Evolutionary conservation across 345 rosid genomes (phyloP), one percentile per base, ranked within the genome.

Genomic region (Salix koriyanagi): DNA sequence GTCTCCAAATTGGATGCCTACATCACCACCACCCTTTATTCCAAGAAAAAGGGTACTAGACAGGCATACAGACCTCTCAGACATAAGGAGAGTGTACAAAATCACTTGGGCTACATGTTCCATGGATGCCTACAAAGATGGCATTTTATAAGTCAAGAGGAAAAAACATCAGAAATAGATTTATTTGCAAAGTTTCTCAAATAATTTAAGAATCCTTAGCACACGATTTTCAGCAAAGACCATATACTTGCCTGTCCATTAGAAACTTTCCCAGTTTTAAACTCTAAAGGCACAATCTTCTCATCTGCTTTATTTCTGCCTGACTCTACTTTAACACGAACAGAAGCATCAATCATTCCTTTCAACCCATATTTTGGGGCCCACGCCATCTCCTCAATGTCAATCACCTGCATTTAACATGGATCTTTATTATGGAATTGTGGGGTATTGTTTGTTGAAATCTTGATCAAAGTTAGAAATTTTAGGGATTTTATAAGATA

Each of bases 301-400:
- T 90, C 96, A 65, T 75, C 46, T 52, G 39, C 77, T 78, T 76
- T 88, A 79, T 84, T 77, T 81, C 79, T 79, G 64, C 76, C 80
- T 73, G 94, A 81, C 81, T 87, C 86, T 74, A 90, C 86, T 80
- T 64, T 80, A 71, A 93, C 93, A 84, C 88, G 87, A 64, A 96
- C 79, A 72, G 98, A 93, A 84, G 96, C 99, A 88, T 96, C 99
- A 61, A 96, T 87, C 87, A 90, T 92, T 79, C 99, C 99, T 84
- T 96, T 96, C 82, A 96, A 82, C 70, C 99, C 99, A 88, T 93
- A 96, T 76, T 87, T 93, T 71, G 97, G 98, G 74, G 97, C 96
- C 99, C 98, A 93, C 60, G 94, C 87, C 98, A 93, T 91, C 89
- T 96, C 99, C 88, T 96, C 99, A 34, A 96, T 96, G 83, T 96